A percentile compares a stretch with the other conserved stretches of the same genome.
Evolutionary conservation across 2,329 filamentous ascomycete genomes (phyloP).

Genomic region (Talaromyces sp.): DNA sequence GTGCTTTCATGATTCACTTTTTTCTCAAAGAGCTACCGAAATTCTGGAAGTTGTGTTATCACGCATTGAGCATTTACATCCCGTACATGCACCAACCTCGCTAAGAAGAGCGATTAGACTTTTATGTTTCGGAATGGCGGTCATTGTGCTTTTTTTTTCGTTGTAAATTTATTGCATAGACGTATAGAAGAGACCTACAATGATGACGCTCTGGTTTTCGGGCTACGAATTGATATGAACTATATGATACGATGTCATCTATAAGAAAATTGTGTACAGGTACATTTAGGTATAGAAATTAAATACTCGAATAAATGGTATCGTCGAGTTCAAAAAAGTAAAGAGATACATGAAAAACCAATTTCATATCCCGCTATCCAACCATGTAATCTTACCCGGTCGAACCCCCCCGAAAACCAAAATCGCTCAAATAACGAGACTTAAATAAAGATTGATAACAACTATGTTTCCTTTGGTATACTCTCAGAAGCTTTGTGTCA

Average conservation of each 20-base stretch:
- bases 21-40: neutral
- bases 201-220: neutral
- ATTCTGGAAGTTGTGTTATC: neutral
- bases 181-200: slow-evolving; percentile 7
- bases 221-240: neutral
- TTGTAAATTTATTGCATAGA: slow-evolving; percentile 12
- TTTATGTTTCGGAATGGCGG: neutral
- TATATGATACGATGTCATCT: neutral
- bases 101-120: neutral
- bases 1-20: neutral
- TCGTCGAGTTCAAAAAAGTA: neutral
- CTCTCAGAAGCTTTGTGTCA: slow-evolving; percentile 13
- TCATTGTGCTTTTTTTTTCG: neutral
- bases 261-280: too few species aligned
- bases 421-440: neutral
- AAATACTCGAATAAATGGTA: neutral
- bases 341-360: neutral
- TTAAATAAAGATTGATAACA: neutral
- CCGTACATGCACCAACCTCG: neutral
- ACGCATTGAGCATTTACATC: neutral
- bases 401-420: neutral
- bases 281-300: neutral
- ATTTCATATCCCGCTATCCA: neutral
- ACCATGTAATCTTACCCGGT: neutral
- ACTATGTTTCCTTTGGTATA: neutral